phyloP scores from a whole-genome alignment of 2,329 filamentous ascomycete species.

The Fragosphaeria purpurea region DNA sequence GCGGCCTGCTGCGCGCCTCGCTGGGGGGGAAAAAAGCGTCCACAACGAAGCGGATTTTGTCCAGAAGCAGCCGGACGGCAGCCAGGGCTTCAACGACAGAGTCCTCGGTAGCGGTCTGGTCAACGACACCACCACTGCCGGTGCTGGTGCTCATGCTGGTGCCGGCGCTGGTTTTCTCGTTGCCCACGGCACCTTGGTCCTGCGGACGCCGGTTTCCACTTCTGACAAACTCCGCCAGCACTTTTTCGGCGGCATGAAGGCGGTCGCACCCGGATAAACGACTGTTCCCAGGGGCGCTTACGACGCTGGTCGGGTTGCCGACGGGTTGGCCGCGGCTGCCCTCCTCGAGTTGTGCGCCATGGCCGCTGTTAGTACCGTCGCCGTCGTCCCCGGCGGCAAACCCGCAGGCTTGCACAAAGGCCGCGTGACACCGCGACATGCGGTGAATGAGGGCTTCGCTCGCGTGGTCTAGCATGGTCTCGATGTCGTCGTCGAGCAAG shows the following conservation, averaged over 20 bases:
- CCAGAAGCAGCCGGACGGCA: background rate
- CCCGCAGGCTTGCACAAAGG: too few relatives aligned
- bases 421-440: conserved; percentile 17
- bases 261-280: background rate
- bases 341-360: too few relatives aligned
- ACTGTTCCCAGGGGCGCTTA: background rate
- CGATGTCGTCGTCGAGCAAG: conserved; percentile 47
- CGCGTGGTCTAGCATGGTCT: conserved; percentile 38
- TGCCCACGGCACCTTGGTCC: too few relatives aligned
- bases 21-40: background rate
- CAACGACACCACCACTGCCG: background rate
- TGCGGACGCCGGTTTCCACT: too few relatives aligned
- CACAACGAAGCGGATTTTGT: background rate
- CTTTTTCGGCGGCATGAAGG: too few relatives aligned
- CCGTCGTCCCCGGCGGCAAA: too few relatives aligned
- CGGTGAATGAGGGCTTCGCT: conserved; percentile 41
- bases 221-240: too few relatives aligned
- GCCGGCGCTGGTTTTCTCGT: too few relatives aligned
- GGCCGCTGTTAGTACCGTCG: too few relatives aligned
- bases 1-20: background rate
- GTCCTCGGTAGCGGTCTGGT: background rate
- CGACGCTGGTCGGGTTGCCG: too few relatives aligned
- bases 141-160: too few relatives aligned
- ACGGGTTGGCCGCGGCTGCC: too few relatives aligned
- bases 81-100: background rate